Evolutionary conservation across 352 stramenopile species (phyloP).

Genomic region (Phytophthora hibernalis): DNA sequence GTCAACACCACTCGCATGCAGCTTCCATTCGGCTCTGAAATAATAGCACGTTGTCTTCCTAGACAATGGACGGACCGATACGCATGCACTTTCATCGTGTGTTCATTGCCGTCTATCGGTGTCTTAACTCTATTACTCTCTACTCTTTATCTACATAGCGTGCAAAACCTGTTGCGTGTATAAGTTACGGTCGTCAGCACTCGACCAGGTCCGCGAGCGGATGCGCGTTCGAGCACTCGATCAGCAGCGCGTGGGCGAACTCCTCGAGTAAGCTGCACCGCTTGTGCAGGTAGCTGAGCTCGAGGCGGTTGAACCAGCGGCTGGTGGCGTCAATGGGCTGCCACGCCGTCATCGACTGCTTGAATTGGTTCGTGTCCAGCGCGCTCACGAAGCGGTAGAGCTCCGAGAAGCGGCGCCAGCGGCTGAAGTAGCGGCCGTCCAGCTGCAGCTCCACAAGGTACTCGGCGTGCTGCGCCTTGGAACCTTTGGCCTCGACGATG

Average conservation of each 20-base stretch:
- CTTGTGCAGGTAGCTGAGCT: constrained; percentile 84
- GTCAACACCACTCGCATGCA: not conserved
- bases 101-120: constrained; percentile 21
- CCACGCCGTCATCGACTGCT: constrained; percentile 64
- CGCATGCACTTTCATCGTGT: not conserved
- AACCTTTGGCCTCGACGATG: constrained; percentile 65
- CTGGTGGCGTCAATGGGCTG: constrained; percentile 59
- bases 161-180: constrained; percentile 40
- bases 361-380: constrained; percentile 64
- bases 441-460: constrained; percentile 84
- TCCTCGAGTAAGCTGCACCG: constrained; percentile 80
- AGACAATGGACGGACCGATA: not conserved
- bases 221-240: constrained; percentile 79
- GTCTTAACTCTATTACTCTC: constrained; percentile 33
- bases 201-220: constrained; percentile 75
- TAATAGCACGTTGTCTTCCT: not conserved
- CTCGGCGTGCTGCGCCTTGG: constrained; percentile 73
- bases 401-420: constrained; percentile 80
- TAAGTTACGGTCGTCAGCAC: constrained; percentile 50
- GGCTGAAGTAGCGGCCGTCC: constrained; percentile 75
- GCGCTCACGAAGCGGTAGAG: constrained; percentile 70
- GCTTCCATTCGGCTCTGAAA: constrained; percentile 15
- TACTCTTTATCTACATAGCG: constrained; percentile 44
- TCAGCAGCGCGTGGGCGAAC: constrained; percentile 76
- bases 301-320: constrained; percentile 86